Evolutionary conservation across 345 rosid species (phyloP), one percentile per base, ranked within the genome.

Genomic region (Citropsis articulata): DNA sequence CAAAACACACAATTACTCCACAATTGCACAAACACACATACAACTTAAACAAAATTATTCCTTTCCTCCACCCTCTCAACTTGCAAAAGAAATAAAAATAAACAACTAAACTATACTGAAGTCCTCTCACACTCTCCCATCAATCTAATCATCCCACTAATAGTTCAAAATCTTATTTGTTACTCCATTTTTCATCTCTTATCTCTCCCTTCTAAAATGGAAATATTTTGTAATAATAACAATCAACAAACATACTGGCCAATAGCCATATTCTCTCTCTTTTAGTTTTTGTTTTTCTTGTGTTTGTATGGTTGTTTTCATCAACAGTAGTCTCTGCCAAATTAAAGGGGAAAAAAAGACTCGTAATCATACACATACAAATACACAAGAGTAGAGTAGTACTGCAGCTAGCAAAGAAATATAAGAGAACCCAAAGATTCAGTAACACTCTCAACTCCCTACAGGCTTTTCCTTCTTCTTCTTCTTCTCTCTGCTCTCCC

Each of bases 51-150:
- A 42, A 42, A 53, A 24, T 9, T 56, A 45, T 45, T 13, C 50
- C 5, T 45, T 16, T 4, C 50, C 18, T 13, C 16, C 50, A 13
- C 18, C 50, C 16, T 80, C 75, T 82, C 73, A 68, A 68, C 73
- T 78, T 80, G 76, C 73, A 72, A 71, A 74, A 81, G n/a, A 77
- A 63, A 71, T 12, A 45, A 45, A 42, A 69, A 69, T 42, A 73
- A 79, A 68, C 12, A 60, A 19, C 24, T 61, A 71, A 68, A 66
- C 50, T 45, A 0, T 13, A 45, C 1, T 45, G 50, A 45, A 70
- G 65, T 72, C 75, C 69, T 16, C 69, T 76, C 76, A 27, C 79
- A 63, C 61, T 62, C 36, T 59, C 79, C 80, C 85, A 77, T 77
- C 83, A 74, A 45, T 83, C 86, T 76, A 72, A 48, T 76, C 83